Base-by-base conservation (phyloP, 2,329 filamentous ascomycete species). In the Anthostomella pinea region DNA sequence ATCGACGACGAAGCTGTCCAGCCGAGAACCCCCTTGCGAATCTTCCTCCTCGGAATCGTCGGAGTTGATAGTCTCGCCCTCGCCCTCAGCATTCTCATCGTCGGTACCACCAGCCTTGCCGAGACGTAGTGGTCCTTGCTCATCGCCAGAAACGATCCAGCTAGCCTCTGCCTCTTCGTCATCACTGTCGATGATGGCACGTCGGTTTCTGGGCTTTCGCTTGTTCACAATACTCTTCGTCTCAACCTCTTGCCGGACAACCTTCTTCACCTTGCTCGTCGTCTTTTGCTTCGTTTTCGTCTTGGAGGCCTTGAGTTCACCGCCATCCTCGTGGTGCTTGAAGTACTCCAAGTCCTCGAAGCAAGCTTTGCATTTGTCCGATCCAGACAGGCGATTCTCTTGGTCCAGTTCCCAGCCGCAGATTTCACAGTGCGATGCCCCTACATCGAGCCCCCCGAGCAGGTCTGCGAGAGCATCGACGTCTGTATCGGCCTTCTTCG, bases 81-180 rank as follows among this genome's bases (percentile, higher is more conserved):
- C 87, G 2, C 88, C 88, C 57, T 95, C 90, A 3, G 85, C 87
- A 56, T 95, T 79, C 60, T 95, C 88, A 45, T 95, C 87, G 34
- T 88, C 85, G n/a, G 79, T 77, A 4, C 86, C 87, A n/a, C 87
- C 88, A 28, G 86, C 85, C 57, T 82, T 85, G 30, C 85, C 87
- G 11, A 90, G 70, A n/a, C 70, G 68, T 4, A 81, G 56, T 1
- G 70, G 57, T 0, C 73, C 70, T 28, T 75, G 80, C 54, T 93
- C 71, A 8, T 77, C 71, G 39, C 85, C 81, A 0, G 80, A 74
- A 3, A 90, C 85, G 26, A 95, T 69, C 89, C 89, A 95, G 50
- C 86, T 84, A 9, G 79, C 87, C 39, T 86, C 80, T 5, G 75
- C 80, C 16, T 84, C 82, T 33, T 77, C 76, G 15, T 79, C 73